Conservation (phyloP, 1,139 yeast genomes). For the Geotrichum cucujoidarum region DNA sequence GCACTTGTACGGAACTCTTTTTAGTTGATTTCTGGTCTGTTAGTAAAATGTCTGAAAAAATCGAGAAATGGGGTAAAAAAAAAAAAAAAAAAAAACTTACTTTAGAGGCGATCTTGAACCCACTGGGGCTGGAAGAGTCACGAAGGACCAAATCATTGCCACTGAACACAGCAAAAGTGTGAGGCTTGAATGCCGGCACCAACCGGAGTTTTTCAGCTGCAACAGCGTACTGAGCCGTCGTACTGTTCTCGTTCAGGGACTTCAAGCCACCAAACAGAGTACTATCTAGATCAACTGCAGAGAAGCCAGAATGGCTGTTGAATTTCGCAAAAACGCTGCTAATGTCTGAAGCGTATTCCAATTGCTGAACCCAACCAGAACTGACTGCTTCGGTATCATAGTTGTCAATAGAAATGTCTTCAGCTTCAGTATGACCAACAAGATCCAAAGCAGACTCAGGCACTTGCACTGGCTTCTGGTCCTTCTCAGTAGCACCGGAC, state of each 20-base stretch:
- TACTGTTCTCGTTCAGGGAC: constrained; percentile 23
- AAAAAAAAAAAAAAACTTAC: not conserved
- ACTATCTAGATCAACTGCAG: constrained; percentile 44
- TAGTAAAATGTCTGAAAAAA: not conserved
- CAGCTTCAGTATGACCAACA: not conserved
- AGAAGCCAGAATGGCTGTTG: constrained; percentile 19
- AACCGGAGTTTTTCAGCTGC: constrained; percentile 28
- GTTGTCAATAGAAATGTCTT: not conserved
- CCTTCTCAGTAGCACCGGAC: constrained; percentile 5
- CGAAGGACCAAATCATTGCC: constrained; percentile 21
- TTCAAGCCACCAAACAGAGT: constrained; percentile 49
- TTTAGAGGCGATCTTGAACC: constrained; percentile 7
- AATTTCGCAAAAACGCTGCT: constrained; percentile 14
- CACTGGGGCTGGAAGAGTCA: constrained; percentile 10
- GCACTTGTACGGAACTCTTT: not conserved
- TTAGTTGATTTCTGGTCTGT: not conserved
- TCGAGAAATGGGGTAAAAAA: too few relatives aligned
- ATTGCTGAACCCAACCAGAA: constrained; percentile 16
- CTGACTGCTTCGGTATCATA: not conserved
- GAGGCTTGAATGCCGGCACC: constrained; percentile 22
- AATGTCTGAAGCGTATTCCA: constrained; percentile 10
- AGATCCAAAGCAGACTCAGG: not conserved
- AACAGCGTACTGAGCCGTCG: constrained; percentile 23
- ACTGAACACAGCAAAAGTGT: constrained; percentile 26
- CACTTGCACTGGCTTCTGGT: not conserved